These are phyloP conservation scores for Lagenidium sp. DNA, from an alignment of 352 stramenopile species.

Conservation along the genomic window DNA sequence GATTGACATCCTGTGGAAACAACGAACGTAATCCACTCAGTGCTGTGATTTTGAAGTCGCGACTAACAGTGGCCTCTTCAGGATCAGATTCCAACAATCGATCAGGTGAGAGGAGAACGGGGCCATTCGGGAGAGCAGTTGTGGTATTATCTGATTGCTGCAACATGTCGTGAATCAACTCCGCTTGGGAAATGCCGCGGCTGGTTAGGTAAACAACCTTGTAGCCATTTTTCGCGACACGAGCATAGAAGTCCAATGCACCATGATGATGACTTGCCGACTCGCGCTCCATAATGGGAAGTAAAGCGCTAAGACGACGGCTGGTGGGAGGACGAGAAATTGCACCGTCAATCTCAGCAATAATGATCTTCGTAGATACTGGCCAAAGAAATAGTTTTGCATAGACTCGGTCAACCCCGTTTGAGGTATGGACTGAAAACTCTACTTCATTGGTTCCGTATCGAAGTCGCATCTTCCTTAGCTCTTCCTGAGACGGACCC, in stretches of 20 bases:
- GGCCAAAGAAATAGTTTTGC: constrained; percentile 70
- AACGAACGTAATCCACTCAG: constrained; percentile 50
- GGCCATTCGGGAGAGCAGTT: constrained; percentile 50
- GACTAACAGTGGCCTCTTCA: constrained; percentile 32
- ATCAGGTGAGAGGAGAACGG: constrained; percentile 61
- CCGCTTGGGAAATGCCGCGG: constrained; percentile 43
- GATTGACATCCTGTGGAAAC: constrained; percentile 69
- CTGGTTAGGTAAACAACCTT: constrained; percentile 74
- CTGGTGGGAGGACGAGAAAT: constrained; percentile 37
- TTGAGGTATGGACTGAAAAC: constrained; percentile 35
- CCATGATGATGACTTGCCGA: constrained; percentile 36
- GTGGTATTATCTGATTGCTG: constrained; percentile 7
- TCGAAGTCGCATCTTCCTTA: constrained; percentile 44
- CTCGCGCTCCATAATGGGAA: constrained; percentile 42
- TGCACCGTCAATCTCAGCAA: constrained; percentile 76
- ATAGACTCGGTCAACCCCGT: constrained; percentile 25
- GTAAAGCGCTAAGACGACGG: constrained; percentile 17
- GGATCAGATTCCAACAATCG: constrained; percentile 30
- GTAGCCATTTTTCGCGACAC: constrained; percentile 62
- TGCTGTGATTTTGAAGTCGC: constrained; percentile 60
- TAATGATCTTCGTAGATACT: constrained; percentile 62
- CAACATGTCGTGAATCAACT: constrained; percentile 35
- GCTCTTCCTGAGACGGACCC: constrained; percentile 41
- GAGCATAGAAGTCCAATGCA: constrained; percentile 67
- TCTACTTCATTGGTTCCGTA: constrained; percentile 63